These are phyloP conservation scores for Dendrothele bispora DNA, from an alignment of 768 basidiomycete genomes.

Conservation along the genomic window DNA sequence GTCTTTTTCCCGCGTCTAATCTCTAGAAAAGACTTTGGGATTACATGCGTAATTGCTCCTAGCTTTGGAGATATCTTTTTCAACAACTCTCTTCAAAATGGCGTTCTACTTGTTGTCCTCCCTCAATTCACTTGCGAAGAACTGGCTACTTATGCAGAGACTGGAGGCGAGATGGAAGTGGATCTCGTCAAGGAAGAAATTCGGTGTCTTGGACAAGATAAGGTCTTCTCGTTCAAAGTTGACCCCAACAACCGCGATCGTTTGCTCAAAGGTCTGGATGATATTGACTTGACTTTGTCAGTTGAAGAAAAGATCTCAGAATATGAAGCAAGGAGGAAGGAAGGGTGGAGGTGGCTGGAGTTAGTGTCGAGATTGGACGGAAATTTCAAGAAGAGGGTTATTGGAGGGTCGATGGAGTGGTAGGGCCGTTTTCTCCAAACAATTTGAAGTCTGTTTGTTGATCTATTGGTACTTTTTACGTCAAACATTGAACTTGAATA, in stretches of 20 bases:
- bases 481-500: too few relatives aligned
- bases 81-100: slow-evolving; percentile 66
- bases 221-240: slow-evolving; percentile 54
- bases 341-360: slow-evolving; percentile 73
- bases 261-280: slow-evolving; percentile 74
- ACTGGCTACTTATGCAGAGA: slow-evolving; percentile 49
- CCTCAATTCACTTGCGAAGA: slow-evolving; percentile 46
- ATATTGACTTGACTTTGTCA: slow-evolving; percentile 71
- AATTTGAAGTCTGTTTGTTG: too few relatives aligned
- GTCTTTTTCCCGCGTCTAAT: neutral
- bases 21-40: slow-evolving; percentile 57
- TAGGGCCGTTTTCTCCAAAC: too few relatives aligned
- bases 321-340: slow-evolving; percentile 59
- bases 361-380: neutral
- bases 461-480: too few relatives aligned
- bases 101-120: slow-evolving; percentile 56
- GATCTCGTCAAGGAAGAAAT: slow-evolving; percentile 55
- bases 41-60: slow-evolving; percentile 57
- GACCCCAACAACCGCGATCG: slow-evolving; percentile 73
- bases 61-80: slow-evolving; percentile 65
- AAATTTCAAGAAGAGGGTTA: neutral
- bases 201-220: slow-evolving; percentile 49
- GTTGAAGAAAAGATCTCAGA: slow-evolving; percentile 50
- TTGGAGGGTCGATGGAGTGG: neutral
- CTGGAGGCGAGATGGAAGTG: slow-evolving; percentile 49